Evolutionary conservation across 2,329 filamentous ascomycete genomes (phyloP).

Genomic region (Arthrinium puccinioides): DNA sequence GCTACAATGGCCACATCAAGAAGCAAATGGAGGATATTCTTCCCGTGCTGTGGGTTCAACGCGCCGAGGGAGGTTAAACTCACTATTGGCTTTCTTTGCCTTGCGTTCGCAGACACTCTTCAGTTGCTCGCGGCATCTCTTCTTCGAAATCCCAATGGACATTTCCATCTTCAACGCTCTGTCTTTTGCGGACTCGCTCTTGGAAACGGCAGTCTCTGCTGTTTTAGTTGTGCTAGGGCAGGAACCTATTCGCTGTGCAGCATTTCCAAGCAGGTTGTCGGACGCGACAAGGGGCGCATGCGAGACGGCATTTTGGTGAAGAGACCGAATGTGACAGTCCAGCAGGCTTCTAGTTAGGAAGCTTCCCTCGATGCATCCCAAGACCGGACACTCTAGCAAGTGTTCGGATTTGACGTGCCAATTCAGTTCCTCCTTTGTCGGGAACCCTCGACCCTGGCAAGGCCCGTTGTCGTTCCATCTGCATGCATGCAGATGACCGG

Average conservation of each 20-base stretch:
- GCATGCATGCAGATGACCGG: constrained; percentile 26
- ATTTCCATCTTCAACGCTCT: constrained; percentile 18
- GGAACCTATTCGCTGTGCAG: too few relatives aligned
- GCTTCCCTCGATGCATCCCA: constrained; percentile 28
- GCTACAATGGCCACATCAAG: too few relatives aligned
- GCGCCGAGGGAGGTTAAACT: constrained; percentile 9
- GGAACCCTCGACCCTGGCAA: constrained; percentile 28
- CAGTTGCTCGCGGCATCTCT: constrained; percentile 27
- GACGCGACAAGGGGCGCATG: constrained; percentile 9
- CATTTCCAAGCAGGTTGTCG: constrained; percentile 10
- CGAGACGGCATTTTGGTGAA: constrained; percentile 17
- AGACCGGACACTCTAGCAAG: constrained; percentile 31
- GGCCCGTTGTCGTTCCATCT: constrained; percentile 26
- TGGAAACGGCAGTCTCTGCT: not conserved
- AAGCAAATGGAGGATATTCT: too few relatives aligned
- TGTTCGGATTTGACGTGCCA: constrained; percentile 38
- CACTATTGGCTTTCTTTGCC: constrained; percentile 18
- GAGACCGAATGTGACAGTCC: constrained; percentile 28
- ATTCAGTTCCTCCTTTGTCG: constrained; percentile 27
- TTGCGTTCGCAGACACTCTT: constrained; percentile 26
- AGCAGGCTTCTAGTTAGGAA: constrained; percentile 28
- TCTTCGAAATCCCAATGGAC: constrained; percentile 25
- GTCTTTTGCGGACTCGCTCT: constrained; percentile 10
- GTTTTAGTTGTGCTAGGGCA: too few relatives aligned
- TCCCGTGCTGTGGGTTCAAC: not conserved